phyloP scores from a whole-genome alignment of 169 alveolate species.

The Plasmodium yoelii region DNA sequence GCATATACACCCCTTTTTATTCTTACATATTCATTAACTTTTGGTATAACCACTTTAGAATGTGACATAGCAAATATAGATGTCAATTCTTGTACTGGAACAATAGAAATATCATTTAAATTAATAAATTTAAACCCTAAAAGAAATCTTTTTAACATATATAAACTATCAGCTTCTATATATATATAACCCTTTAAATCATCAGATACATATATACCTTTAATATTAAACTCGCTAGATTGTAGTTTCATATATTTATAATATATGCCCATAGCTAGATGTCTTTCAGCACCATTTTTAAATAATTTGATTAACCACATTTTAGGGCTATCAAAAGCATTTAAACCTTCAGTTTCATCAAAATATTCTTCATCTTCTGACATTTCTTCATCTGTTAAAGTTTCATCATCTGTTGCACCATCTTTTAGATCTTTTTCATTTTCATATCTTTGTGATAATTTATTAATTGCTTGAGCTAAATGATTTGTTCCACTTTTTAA shows the following conservation, averaged over 20 bases:
- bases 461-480: constrained; percentile 88
- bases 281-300: constrained; percentile 82
- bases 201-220: constrained; percentile 88
- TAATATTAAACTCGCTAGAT: constrained; percentile 84
- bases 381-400: constrained; percentile 78
- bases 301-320: constrained; percentile 87
- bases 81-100: constrained; percentile 89
- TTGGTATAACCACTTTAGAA: constrained; percentile 82
- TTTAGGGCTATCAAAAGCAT: constrained; percentile 85
- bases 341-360: constrained; percentile 37
- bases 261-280: constrained; percentile 84
- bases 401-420: constrained; percentile 78
- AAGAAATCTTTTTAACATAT: constrained; percentile 83
- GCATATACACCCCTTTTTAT: constrained; percentile 86
- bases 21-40: constrained; percentile 88
- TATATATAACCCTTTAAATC: constrained; percentile 85
- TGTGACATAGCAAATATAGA: constrained; percentile 86
- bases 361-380: constrained; percentile 63
- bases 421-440: constrained; percentile 85
- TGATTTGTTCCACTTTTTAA: constrained; percentile 89
- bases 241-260: constrained; percentile 85
- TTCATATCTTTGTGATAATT: constrained; percentile 87
- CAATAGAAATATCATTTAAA: constrained; percentile 84
- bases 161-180: constrained; percentile 89
- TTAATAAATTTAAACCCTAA: constrained; percentile 85